These are phyloP conservation scores for Marasmius oreades DNA, from an alignment of 1,284 basidiomycete genomes.

Conservation along the genomic window DNA sequence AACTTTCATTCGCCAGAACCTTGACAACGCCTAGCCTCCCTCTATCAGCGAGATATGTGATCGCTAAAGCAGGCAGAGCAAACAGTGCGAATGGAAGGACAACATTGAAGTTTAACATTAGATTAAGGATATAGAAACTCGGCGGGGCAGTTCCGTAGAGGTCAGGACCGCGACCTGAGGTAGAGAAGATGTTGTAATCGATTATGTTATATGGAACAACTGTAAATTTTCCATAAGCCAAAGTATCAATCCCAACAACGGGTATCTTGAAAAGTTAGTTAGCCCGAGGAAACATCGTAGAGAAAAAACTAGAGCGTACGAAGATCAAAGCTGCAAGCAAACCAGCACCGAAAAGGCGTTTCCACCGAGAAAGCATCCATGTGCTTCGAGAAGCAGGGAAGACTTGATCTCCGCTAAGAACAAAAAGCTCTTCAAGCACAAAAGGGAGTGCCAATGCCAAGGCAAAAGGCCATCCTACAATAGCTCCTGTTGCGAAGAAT, in stretches of 20 bases:
- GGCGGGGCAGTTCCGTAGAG: conserved; percentile 93
- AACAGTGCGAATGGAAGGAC: conserved; percentile 76
- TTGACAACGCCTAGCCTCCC: conserved; percentile 72
- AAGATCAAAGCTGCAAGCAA: conserved; percentile 60
- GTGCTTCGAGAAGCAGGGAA: conserved; percentile 39
- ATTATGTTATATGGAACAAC: conserved; percentile 94
- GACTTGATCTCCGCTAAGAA: conserved; percentile 74
- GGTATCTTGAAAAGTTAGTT: conserved; percentile 55
- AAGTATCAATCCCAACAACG: conserved; percentile 77
- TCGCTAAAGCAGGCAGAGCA: conserved; percentile 74
- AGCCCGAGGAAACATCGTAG: background rate
- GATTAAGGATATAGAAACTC: conserved; percentile 82
- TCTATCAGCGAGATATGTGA: conserved; percentile 76
- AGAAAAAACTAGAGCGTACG: conserved; percentile 43
- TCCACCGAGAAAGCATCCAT: conserved; percentile 65
- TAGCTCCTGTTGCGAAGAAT: conserved; percentile 77
- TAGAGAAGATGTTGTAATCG: conserved; percentile 88
- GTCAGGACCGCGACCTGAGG: conserved; percentile 72
- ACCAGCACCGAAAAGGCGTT: conserved; percentile 57
- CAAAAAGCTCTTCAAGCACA: conserved; percentile 85
- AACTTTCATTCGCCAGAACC: conserved; percentile 57
- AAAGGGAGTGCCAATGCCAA: conserved; percentile 86
- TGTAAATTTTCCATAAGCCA: conserved; percentile 79
- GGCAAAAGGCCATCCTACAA: conserved; percentile 96
- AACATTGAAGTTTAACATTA: conserved; percentile 92